phyloP scores from a whole-genome alignment of 2,329 filamentous ascomycete genomes.

The Cladosporium halotolerans region DNA sequence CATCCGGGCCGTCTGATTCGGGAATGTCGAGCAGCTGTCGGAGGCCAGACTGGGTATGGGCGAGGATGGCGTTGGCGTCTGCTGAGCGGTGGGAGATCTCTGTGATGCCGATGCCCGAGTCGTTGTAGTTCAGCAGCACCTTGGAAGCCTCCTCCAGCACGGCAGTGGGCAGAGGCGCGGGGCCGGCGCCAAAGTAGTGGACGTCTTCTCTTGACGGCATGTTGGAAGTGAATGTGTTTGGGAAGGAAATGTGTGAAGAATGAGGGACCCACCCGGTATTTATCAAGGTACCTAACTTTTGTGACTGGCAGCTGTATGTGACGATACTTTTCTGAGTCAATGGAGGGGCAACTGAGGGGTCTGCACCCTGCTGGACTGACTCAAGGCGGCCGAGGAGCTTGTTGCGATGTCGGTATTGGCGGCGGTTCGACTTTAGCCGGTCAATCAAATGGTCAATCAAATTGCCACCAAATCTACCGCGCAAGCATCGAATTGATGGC shows the following conservation, averaged over 20 bases:
- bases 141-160: slow-evolving; percentile 71
- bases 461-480: too few relatives aligned
- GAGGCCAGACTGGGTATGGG: slow-evolving; percentile 69
- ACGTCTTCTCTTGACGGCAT: slow-evolving; percentile 72
- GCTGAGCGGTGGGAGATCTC: slow-evolving; percentile 86
- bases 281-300: not conserved
- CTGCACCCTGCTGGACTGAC: too few relatives aligned
- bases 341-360: not conserved
- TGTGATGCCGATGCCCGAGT: slow-evolving; percentile 75
- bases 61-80: slow-evolving; percentile 71
- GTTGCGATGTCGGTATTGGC: slow-evolving; percentile 2
- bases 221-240: not conserved
- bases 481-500: not conserved
- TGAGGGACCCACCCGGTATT: not conserved
- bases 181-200: slow-evolving; percentile 84
- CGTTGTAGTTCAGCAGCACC: slow-evolving; percentile 74
- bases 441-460: too few relatives aligned
- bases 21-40: slow-evolving; percentile 72
- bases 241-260: not conserved
- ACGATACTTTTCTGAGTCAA: not conserved
- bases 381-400: not conserved
- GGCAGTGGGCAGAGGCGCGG: slow-evolving; percentile 74
- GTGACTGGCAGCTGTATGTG: not conserved
- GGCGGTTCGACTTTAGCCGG: too few relatives aligned
- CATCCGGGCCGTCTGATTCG: slow-evolving; percentile 67